These are phyloP conservation scores for Sphagnum magellanicum DNA, from an alignment of 228 moss, liverwort and hornwort species.

Conservation along the genomic window DNA sequence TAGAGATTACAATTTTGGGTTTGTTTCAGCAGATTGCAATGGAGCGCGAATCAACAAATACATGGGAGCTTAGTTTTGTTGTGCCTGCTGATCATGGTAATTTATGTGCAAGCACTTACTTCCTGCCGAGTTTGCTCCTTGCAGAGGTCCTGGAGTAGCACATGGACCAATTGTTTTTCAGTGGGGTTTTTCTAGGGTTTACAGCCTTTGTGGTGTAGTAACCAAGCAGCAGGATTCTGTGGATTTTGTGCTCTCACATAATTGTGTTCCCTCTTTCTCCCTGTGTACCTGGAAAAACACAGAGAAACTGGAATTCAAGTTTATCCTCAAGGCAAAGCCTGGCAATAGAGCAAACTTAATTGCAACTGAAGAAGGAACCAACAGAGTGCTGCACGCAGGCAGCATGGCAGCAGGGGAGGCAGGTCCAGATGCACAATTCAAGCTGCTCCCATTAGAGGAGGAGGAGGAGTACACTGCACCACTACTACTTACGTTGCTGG, in stretches of 20 bases:
- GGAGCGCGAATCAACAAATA: constrained; percentile 39
- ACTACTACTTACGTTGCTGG: constrained; percentile 31
- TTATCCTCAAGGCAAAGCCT: constrained; percentile 34
- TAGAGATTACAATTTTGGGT: neutral
- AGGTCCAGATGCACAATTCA: constrained; percentile 34
- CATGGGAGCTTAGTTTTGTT: constrained; percentile 56
- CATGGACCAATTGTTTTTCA: too few relatives aligned
- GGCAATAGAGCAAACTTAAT: constrained; percentile 16
- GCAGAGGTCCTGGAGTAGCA: too few relatives aligned
- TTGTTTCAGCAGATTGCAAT: constrained; percentile 35
- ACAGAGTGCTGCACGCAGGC: constrained; percentile 30
- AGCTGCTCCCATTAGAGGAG: constrained; percentile 10
- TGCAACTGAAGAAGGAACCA: constrained; percentile 39
- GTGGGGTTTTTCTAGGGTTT: neutral
- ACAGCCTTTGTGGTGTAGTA: neutral
- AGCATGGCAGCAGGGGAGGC: constrained; percentile 33
- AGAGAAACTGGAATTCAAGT: constrained; percentile 53
- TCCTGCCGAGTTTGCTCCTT: neutral
- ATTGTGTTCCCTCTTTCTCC: neutral
- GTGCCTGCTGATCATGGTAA: constrained; percentile 48
- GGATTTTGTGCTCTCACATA: too few relatives aligned
- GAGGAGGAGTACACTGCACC: constrained; percentile 2
- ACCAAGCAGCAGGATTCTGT: too few relatives aligned
- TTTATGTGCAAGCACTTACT: constrained; percentile 6
- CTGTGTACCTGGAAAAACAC: neutral